These are phyloP conservation scores for Epithemia pelagica DNA, from an alignment of 108 stramenopile genomes.

Conservation along the genomic window DNA sequence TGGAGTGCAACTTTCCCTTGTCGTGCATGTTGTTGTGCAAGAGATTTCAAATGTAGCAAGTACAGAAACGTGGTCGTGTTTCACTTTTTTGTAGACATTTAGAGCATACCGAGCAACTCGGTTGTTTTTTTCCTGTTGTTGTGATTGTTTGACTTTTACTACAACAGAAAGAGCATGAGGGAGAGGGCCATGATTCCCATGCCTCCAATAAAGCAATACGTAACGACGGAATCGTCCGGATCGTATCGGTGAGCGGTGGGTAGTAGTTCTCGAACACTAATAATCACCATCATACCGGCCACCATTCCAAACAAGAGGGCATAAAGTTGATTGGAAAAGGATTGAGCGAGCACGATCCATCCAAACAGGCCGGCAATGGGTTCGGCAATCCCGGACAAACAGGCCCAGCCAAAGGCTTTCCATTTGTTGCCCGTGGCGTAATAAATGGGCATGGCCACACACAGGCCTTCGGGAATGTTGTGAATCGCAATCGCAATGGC, in stretches of 20 bases:
- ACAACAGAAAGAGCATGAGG: constrained; percentile 70
- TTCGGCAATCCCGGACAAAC: constrained; percentile 67
- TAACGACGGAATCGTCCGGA: constrained; percentile 79
- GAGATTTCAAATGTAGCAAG: too few species aligned
- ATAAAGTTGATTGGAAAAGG: constrained; percentile 46
- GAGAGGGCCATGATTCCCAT: constrained; percentile 90
- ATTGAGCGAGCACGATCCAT: constrained; percentile 55
- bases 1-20: too few species aligned
- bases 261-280: constrained; percentile 82
- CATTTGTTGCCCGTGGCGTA: constrained; percentile 81
- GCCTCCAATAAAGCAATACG: constrained; percentile 74
- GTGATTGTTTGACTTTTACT: too few species aligned
- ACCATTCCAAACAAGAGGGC: constrained; percentile 85
- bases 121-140: too few species aligned
- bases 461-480: constrained; percentile 80
- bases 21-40: too few species aligned
- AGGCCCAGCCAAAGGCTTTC: constrained; percentile 80
- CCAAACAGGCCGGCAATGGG: constrained; percentile 71
- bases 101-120: too few species aligned
- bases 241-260: constrained; percentile 95
- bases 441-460: constrained; percentile 87
- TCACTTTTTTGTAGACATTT: too few species aligned
- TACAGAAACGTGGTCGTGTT: too few species aligned
- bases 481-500: constrained; percentile 56
- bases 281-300: constrained; percentile 87